Percentiles rank a stretch among this genome's conserved stretches.
phyloP scores from a whole-genome alignment of 805 yeast species.

The Metschnikowia lochheadii region DNA sequence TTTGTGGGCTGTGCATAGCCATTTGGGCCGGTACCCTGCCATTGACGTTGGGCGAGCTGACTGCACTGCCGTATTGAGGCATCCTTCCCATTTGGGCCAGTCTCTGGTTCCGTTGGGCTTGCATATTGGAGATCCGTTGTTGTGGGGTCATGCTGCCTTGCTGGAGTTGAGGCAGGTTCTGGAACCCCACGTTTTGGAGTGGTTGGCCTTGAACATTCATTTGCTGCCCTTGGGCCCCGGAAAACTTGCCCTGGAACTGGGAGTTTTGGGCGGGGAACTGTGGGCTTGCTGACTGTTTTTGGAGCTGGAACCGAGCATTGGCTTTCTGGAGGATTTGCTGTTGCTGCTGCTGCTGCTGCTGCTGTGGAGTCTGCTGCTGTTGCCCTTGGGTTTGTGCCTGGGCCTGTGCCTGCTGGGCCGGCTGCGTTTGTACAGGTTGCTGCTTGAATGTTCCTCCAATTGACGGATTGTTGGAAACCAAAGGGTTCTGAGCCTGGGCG shows the following conservation, averaged over 20 bases:
- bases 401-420: constrained; percentile 5
- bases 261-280: background rate
- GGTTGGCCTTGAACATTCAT: constrained; percentile 1
- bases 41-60: background rate
- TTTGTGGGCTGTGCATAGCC: constrained; percentile 3
- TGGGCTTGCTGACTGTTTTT: constrained; percentile 2
- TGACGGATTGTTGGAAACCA: constrained; percentile 3
- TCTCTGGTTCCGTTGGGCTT: constrained; percentile 6
- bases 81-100: constrained; percentile 1
- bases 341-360: constrained; percentile 6
- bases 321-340: constrained; percentile 2
- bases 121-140: constrained; percentile 2
- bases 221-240: background rate
- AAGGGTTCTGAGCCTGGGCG: constrained; percentile 25
- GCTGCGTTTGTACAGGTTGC: constrained; percentile 3
- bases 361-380: constrained; percentile 10
- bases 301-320: constrained; percentile 1
- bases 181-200: background rate
- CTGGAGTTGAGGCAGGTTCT: constrained; percentile 1
- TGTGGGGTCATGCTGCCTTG: constrained; percentile 2
- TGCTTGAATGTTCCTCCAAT: constrained; percentile 4
- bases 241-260: background rate
- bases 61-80: constrained; percentile 2
- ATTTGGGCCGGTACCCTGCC: background rate
- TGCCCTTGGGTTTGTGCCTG: constrained; percentile 8